Evolutionary conservation across 2,329 filamentous ascomycete genomes (phyloP).

Genomic region (Aspergillus texensis): DNA sequence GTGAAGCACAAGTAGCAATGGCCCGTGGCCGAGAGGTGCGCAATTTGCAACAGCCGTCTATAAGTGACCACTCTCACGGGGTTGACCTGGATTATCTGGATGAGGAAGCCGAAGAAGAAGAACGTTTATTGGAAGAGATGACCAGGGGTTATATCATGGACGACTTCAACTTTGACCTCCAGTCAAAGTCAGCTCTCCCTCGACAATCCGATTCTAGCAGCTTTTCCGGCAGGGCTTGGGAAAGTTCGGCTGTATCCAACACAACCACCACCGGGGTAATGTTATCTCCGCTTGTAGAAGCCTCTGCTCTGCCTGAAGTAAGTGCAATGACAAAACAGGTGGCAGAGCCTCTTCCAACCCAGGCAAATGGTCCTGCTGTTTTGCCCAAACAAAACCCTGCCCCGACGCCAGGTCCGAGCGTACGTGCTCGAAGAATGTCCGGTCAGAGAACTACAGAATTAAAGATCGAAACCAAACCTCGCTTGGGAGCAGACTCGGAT

Average conservation of each 20-base stretch:
- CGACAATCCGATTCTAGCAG: conserved; percentile 82
- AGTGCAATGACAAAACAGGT: conserved; percentile 38
- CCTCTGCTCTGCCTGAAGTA: conserved; percentile 43
- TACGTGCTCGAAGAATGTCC: conserved; percentile 77
- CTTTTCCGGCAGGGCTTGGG: conserved; percentile 76
- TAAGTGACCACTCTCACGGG: conserved; percentile 23
- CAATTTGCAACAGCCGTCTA: conserved; percentile 38
- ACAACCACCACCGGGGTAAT: conserved; percentile 68
- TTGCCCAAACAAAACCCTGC: conserved; percentile 9
- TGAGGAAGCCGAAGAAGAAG: conserved; percentile 71
- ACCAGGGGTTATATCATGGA: conserved; percentile 80
- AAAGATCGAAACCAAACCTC: conserved; percentile 77
- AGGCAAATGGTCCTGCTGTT: conserved; percentile 37
- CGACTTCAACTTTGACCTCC: conserved; percentile 74
- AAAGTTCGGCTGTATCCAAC: conserved; percentile 75
- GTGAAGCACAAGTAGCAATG: conserved; percentile 65
- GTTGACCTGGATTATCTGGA: conserved; percentile 54
- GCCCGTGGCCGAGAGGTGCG: conserved; percentile 63
- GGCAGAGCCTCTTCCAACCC: conserved; percentile 36
- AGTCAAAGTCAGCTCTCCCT: conserved; percentile 68
- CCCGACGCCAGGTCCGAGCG: conserved; percentile 46
- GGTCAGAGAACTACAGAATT: conserved; percentile 79
- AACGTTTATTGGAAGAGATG: conserved; percentile 83
- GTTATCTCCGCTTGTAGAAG: conserved; percentile 74
- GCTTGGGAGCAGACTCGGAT: conserved; percentile 28